phyloP scores from a whole-genome alignment of 768 basidiomycete species.

The Pulveroboletus sp. region DNA sequence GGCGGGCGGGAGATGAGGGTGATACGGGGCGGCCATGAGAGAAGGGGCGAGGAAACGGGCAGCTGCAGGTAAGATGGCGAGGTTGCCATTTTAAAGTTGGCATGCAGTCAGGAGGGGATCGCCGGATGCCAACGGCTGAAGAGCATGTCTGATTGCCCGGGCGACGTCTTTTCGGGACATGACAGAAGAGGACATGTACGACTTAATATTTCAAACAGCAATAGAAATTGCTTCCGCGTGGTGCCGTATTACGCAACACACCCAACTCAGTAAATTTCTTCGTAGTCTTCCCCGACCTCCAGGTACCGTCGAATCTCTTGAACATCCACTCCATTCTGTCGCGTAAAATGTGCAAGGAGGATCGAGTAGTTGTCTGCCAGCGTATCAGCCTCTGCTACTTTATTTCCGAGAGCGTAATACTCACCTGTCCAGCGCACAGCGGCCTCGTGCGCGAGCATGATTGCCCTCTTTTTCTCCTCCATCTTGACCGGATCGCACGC shows the following conservation, averaged over 20 bases:
- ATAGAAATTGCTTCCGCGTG: constrained; percentile 7
- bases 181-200: constrained; percentile 2
- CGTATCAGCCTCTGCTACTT: constrained; percentile 1
- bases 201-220: constrained; percentile 1
- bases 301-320: constrained; percentile 67
- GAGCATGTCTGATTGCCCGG: constrained; percentile 14
- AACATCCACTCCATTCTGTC: constrained; percentile 54
- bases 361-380: constrained; percentile 66
- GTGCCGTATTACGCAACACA: constrained; percentile 16
- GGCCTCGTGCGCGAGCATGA: constrained; percentile 78
- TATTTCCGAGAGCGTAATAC: constrained; percentile 19
- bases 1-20: neutral
- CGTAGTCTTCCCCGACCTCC: constrained; percentile 70
- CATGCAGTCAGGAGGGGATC: constrained; percentile 16
- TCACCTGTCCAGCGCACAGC: constrained; percentile 86
- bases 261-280: constrained; percentile 56
- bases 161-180: constrained; percentile 22
- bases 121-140: constrained; percentile 8
- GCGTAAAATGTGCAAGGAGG: constrained; percentile 61
- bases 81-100: constrained; percentile 18
- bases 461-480: constrained; percentile 71
- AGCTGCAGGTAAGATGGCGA: neutral
- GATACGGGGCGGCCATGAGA: neutral
- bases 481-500: constrained; percentile 82
- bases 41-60: constrained; percentile 5